Base-by-base conservation (phyloP, 352 stramenopile genomes). In the Phytophthora melonis region DNA sequence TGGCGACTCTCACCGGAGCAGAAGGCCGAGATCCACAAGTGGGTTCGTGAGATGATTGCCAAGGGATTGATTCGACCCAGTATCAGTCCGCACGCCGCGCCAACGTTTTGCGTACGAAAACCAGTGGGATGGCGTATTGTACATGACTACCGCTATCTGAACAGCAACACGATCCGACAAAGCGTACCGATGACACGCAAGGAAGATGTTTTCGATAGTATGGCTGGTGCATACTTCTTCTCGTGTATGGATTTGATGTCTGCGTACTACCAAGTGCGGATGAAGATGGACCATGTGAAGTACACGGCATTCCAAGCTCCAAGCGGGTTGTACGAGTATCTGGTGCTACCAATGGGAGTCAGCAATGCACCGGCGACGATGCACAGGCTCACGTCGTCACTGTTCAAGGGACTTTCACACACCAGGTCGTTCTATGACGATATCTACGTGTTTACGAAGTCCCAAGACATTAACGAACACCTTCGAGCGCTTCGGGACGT, bases 181-280 rank as follows among this genome's bases (percentile, higher is more conserved):
- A n/a, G n/a, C n/a, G n/a, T n/a, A n/a, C n/a, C n/a, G n/a, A n/a
- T n/a, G n/a, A n/a, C n/a, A n/a, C n/a, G n/a, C n/a, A n/a, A n/a
- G n/a, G n/a, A n/a, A n/a, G n/a, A n/a, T n/a, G n/a, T n/a, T n/a
- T n/a, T n/a, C n/a, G n/a, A n/a, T n/a, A n/a, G n/a, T 50, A 50
- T 50, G 63, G 27, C 57, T 6, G 63, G 74, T 7, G 23, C 64
- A 18, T 57, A 41, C 18, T 67, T 68, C 11, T 80, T 78, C 41
- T 73, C 68, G 5, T 63, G 56, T 8, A 75, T 79, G 47, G 66
- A 78, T 41, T 34, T 75, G 18, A 66, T 73, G 41, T 69, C 47
- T 5, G 71, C 58, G 2, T 79, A 72, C 47, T 81, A 79, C n/a
- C 77, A 75, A 61, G 65, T 79, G 2, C 58, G 66, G n/a, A n/a